Percentiles rank a stretch among this genome's conserved stretches.
Conservation (phyloP, 352 stramenopile genomes). For the Globisporangium cystogenes region DNA sequence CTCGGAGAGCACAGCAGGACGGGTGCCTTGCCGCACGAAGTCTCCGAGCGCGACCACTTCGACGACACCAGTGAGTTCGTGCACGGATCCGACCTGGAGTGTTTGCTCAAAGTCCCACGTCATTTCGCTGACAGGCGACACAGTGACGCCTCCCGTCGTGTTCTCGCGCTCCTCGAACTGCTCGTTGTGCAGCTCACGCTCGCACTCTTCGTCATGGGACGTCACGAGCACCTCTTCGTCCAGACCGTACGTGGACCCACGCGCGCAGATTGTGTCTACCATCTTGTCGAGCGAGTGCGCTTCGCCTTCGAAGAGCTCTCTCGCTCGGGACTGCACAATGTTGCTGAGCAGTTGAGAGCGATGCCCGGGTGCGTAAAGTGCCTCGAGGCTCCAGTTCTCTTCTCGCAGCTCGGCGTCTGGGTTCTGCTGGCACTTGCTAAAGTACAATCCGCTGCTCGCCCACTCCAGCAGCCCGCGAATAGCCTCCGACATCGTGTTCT, state of each 20-base stretch:
- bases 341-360: slow-evolving; percentile 23
- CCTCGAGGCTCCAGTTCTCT: slow-evolving; percentile 45
- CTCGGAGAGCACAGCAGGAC: slow-evolving; percentile 5
- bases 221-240: slow-evolving; percentile 37
- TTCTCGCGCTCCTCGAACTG: slow-evolving; percentile 33
- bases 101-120: slow-evolving; percentile 16
- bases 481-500: slow-evolving; percentile 74
- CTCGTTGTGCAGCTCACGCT: slow-evolving; percentile 54
- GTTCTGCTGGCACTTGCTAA: slow-evolving; percentile 22
- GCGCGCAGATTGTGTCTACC: slow-evolving; percentile 14
- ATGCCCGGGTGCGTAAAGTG: slow-evolving; percentile 26
- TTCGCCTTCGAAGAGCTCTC: background rate
- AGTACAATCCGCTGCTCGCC: slow-evolving; percentile 74
- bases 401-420: slow-evolving; percentile 22
- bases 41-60: background rate
- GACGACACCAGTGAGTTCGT: background rate
- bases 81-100: slow-evolving; percentile 9
- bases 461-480: slow-evolving; percentile 67
- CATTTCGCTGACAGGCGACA: slow-evolving; percentile 16
- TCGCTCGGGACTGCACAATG: slow-evolving; percentile 22
- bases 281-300: slow-evolving; percentile 2
- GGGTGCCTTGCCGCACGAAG: background rate
- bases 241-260: slow-evolving; percentile 18
- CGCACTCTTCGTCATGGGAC: slow-evolving; percentile 39
- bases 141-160: slow-evolving; percentile 11